Evolutionary conservation across 2,329 filamentous ascomycete species (phyloP).

Genomic region (Pestalotiopsis fici): DNA sequence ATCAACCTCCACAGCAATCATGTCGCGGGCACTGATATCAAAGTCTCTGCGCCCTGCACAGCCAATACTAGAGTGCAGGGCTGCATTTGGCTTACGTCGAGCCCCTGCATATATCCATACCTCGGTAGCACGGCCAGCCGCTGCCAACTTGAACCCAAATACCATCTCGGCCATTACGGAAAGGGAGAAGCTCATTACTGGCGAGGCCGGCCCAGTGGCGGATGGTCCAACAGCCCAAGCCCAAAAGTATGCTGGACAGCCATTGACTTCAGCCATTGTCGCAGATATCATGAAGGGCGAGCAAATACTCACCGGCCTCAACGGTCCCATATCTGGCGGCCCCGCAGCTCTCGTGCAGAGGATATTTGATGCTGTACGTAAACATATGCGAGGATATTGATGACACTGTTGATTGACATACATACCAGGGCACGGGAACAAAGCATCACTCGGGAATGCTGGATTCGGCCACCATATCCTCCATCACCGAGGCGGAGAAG

Average conservation of each 20-base stretch:
- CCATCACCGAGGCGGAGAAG: slow-evolving; percentile 40
- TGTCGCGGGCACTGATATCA: not conserved
- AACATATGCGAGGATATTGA: slow-evolving; percentile 7
- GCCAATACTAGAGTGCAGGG: not conserved
- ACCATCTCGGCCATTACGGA: slow-evolving; percentile 41
- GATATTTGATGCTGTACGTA: slow-evolving; percentile 9
- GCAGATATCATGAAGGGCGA: slow-evolving; percentile 41
- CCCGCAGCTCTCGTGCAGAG: slow-evolving; percentile 37
- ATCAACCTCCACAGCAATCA: not conserved
- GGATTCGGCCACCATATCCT: slow-evolving; percentile 33
- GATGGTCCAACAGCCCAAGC: slow-evolving; percentile 40
- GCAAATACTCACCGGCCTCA: slow-evolving; percentile 33
- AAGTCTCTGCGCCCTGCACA: not conserved
- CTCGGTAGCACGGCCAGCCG: not conserved
- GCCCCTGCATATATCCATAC: not conserved
- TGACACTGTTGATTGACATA: no score
- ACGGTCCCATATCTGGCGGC: slow-evolving; percentile 28
- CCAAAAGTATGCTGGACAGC: slow-evolving; percentile 33
- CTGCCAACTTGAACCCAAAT: slow-evolving; percentile 19
- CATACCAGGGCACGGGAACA: not conserved
- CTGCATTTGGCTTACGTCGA: no score
- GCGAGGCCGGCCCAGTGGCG: slow-evolving; percentile 30
- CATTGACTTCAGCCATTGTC: slow-evolving; percentile 31
- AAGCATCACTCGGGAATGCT: slow-evolving; percentile 19
- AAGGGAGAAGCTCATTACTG: slow-evolving; percentile 38